Base-by-base conservation (phyloP, 225 moss, liverwort and hornwort genomes). In the Thuidium tamariscinum region DNA sequence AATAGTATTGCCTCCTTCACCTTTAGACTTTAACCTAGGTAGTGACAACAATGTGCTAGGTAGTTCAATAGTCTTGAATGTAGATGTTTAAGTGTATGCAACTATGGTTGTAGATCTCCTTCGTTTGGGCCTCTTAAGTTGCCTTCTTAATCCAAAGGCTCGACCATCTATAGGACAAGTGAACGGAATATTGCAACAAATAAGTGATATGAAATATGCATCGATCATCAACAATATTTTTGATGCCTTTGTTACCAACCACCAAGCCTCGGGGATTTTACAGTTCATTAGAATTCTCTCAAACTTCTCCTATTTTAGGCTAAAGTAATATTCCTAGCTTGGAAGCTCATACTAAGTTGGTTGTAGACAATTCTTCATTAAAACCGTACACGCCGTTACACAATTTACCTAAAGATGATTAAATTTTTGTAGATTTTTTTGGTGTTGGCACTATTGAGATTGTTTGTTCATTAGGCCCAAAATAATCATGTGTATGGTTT, bases 281-380 rank as follows among this genome's bases (percentile, higher is more conserved):
- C 19, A 5, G 29, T 65, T n/a, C 65, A 19, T 65, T 65, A 2
- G 65, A 65, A 18, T 65, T 65, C 5, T 18, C 65, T 10, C 65
- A n/a, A n/a, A 65, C 65, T n/a, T n/a, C 10, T 19, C 1, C 10
- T 19, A 65, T 10, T n/a, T 65, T 65, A 19, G 19, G 3, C 8
- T 65, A 17, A 64, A 64, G 19, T 64, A 64, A 19, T n/a, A 16
- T 9, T 65, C 19, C n/a, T n/a, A 10, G 9, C 2, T 65, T 8
- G 0, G 19, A n/a, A n/a, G 19, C 3, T 65, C 5, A n/a, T 65
- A 19, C 19, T 1, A 19, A n/a, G 3, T 10, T n/a, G 5, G n/a
- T n/a, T 65, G 19, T 10, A 5, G n/a, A 19, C n/a, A n/a, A n/a
- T 10, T n/a, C 65, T n/a, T 10, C 19, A n/a, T 19, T 64, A n/a